phyloP scores from a whole-genome alignment of 441 rosid species.

The Erysimum cheiri region DNA sequence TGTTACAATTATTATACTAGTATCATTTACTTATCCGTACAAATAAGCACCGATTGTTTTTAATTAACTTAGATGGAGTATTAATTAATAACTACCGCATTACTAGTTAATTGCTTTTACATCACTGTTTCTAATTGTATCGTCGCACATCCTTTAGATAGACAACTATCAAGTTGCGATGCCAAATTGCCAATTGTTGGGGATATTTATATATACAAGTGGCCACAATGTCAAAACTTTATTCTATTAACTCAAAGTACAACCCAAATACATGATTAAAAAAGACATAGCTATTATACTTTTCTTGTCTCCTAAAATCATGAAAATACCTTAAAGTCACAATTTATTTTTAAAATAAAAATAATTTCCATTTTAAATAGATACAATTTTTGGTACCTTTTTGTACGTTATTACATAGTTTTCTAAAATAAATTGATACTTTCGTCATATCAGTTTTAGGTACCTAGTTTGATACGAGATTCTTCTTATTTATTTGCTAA shows the following conservation, averaged over 20 bases:
- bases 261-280: neutral
- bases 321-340: conserved; percentile 2
- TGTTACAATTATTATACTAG: neutral
- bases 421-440: neutral
- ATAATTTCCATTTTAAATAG: neutral
- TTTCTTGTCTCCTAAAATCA: conserved; percentile 4
- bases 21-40: conserved; percentile 26
- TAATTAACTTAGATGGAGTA: neutral
- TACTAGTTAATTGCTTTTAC: neutral
- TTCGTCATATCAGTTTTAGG: neutral
- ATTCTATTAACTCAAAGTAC: neutral
- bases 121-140: conserved; percentile 4
- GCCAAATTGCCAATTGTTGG: conserved; percentile 28
- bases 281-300: neutral
- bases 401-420: neutral
- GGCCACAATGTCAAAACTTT: conserved; percentile 27
- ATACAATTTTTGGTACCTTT: conserved; percentile 6
- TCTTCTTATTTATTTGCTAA: neutral
- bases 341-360: neutral
- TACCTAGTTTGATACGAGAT: conserved; percentile 31
- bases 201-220: conserved; percentile 27
- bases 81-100: neutral
- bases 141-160: neutral
- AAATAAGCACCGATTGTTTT: neutral
- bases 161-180: conserved; percentile 36